Evolutionary conservation across 768 basidiomycete species (phyloP), one percentile per base, ranked within the genome.

Genomic region (Trametes cubensis): DNA sequence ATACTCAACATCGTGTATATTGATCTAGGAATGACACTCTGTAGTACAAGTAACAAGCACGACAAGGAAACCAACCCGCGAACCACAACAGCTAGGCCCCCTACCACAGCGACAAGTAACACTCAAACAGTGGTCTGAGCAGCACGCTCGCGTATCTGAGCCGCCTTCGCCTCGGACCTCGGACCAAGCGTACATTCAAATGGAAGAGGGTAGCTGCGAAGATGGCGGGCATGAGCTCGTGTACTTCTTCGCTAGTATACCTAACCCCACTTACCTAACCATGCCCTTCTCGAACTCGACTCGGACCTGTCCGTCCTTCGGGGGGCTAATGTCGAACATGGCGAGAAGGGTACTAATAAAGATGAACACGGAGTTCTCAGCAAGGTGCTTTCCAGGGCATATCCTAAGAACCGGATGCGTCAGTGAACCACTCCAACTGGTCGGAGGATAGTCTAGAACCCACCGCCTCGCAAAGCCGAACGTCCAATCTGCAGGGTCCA

Each of bases 381-480:
- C 67, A 21, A 68, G 59, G 23, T 40, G 34, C 25, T 45, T 63
- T 20, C 67, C 67, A 13, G 65, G 62, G 25, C 66, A 64, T 28
- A 61, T n/a, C 41, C 65, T 58, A 23, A 3, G 21, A 7, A 21
- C 23, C 17, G 11, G 28, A 11, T 55, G 41, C 13, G 23, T 13
- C 18, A 11, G 26, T 7, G 6, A 30, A 18, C 14, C 44, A 5
- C 49, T 17, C 4, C 18, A 8, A 40, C 34, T 13, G 30, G 6
- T 6, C 8, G 25, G 50, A 5, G 23, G 20, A 30, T 25, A 23
- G 17, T 17, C 21, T 14, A 34, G 23, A 21, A 17, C 52, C 18
- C 28, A 66, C 65, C 65, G 56, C 25, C 62, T 41, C 28, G 45
- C 66, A 39, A 64, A 65, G 2, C 66, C 66, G 53, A 67, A 67